A percentile compares a stretch with the other conserved stretches of the same genome.
Conservation (phyloP, 2,329 filamentous ascomycete genomes). For the Pseudogymnoascus destructans region DNA sequence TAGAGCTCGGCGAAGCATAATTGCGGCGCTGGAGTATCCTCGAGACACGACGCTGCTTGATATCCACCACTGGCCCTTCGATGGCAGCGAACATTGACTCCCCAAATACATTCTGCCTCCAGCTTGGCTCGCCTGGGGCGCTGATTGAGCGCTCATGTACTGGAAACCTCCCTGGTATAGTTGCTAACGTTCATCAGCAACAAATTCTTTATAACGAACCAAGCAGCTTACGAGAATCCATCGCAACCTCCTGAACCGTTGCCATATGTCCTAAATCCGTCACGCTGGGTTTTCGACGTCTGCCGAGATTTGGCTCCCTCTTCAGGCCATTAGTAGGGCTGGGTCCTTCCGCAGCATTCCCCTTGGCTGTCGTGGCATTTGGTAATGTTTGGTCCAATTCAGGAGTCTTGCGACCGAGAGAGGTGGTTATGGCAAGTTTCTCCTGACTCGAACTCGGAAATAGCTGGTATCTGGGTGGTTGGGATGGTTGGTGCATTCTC, state of each 20-base stretch:
- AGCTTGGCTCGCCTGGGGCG: conserved; percentile 38
- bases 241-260: conserved; percentile 51
- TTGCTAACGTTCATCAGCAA: conserved; percentile 33
- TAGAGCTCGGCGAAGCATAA: conserved; percentile 14
- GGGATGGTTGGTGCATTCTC: conserved; percentile 45
- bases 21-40: conserved; percentile 4
- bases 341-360: conserved; percentile 27
- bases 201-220: conserved; percentile 10
- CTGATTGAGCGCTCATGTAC: conserved; percentile 52
- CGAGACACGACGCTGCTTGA: neutral
- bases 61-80: conserved; percentile 24
- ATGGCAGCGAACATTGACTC: conserved; percentile 25
- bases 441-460: conserved; percentile 42
- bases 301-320: conserved; percentile 43
- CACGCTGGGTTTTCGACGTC: conserved; percentile 50
- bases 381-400: conserved; percentile 35
- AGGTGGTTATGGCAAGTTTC: conserved; percentile 25
- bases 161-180: conserved; percentile 51
- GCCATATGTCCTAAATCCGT: conserved; percentile 55
- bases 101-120: conserved; percentile 33
- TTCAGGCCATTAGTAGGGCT: conserved; percentile 32
- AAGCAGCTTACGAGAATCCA: conserved; percentile 54
- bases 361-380: conserved; percentile 28
- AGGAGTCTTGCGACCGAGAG: conserved; percentile 10
- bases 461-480: conserved; percentile 43